These are phyloP conservation scores for Neofusicoccum laricinum DNA, from an alignment of 2,329 filamentous ascomycete genomes.

Conservation along the genomic window DNA sequence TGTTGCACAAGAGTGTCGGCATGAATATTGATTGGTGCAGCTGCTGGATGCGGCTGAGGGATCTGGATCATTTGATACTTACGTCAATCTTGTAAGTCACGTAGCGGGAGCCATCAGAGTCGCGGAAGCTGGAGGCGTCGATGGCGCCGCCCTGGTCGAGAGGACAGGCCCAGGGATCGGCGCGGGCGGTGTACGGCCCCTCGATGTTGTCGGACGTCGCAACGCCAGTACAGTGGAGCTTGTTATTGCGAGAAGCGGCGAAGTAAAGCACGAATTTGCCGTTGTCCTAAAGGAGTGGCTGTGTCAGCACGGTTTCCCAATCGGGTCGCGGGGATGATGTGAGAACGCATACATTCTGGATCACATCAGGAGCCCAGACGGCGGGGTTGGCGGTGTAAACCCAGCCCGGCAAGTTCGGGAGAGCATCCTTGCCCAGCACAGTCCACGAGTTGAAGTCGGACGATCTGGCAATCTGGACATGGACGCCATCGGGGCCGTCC, in stretches of 20 bases:
- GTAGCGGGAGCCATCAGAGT: constrained; percentile 55
- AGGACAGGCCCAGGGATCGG: constrained; percentile 51
- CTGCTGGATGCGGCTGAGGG: not conserved
- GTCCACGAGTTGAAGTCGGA: constrained; percentile 34
- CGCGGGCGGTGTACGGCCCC: constrained; percentile 54
- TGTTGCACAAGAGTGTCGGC: constrained; percentile 43
- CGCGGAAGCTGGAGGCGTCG: constrained; percentile 59
- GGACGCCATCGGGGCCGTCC: constrained; percentile 11
- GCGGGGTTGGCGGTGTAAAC: constrained; percentile 20
- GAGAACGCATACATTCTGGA: constrained; percentile 19
- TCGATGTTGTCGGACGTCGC: constrained; percentile 48
- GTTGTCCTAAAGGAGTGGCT: constrained; percentile 23
- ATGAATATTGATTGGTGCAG: constrained; percentile 29
- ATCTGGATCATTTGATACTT: not conserved
- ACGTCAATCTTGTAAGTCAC: constrained; percentile 63
- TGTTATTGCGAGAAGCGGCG: constrained; percentile 46
- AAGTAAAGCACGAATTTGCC: constrained; percentile 63
- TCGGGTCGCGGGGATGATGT: not conserved
- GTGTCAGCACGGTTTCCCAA: not conserved
- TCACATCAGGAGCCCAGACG: constrained; percentile 38
- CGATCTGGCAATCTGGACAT: constrained; percentile 39
- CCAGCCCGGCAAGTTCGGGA: constrained; percentile 30
- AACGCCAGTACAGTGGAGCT: constrained; percentile 58
- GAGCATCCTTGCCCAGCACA: constrained; percentile 27
- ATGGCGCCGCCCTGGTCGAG: constrained; percentile 56